Conservation (phyloP, 352 stramenopile species). For the Phytophthora pluvialis region DNA sequence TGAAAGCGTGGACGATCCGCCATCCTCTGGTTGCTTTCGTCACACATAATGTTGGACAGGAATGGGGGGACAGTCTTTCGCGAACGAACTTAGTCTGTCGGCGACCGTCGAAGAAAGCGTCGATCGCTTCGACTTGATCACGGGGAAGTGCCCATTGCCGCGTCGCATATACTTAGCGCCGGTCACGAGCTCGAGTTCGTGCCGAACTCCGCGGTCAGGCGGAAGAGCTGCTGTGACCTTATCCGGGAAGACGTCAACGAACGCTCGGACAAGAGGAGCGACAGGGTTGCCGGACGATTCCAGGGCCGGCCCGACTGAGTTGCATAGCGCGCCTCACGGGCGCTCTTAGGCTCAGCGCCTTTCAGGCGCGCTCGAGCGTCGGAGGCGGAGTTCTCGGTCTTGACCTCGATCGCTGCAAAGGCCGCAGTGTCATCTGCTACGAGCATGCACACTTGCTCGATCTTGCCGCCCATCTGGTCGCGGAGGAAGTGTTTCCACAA, state of each 20-base stretch:
- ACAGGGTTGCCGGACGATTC: slow-evolving; percentile 7
- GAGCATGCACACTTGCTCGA: slow-evolving; percentile 31
- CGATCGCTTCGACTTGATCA: background rate
- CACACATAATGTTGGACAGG: background rate
- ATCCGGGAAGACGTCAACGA: slow-evolving; percentile 30
- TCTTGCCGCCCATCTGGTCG: slow-evolving; percentile 20
- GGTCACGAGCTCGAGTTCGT: slow-evolving; percentile 37
- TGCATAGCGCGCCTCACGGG: slow-evolving; percentile 20
- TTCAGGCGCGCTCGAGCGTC: slow-evolving; percentile 9
- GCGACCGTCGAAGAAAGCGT: background rate
- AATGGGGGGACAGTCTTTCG: background rate
- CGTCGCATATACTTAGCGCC: slow-evolving; percentile 1
- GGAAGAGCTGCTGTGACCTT: slow-evolving; percentile 24
- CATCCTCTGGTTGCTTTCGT: background rate
- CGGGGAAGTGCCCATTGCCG: background rate
- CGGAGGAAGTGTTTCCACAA: slow-evolving; percentile 35
- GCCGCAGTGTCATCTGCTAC: background rate
- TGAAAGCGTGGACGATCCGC: too few relatives aligned
- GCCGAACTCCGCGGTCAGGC: slow-evolving; percentile 15
- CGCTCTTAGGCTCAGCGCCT: slow-evolving; percentile 15
- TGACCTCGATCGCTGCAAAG: slow-evolving; percentile 2
- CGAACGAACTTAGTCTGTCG: background rate
- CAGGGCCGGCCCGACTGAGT: slow-evolving; percentile 19
- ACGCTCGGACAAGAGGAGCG: slow-evolving; percentile 11
- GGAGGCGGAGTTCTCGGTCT: background rate